A percentile compares a stretch with the other conserved stretches of the same genome.
Evolutionary conservation across 2,329 filamentous ascomycete genomes (phyloP).

Genomic region (Colletotrichum theobromicola): DNA sequence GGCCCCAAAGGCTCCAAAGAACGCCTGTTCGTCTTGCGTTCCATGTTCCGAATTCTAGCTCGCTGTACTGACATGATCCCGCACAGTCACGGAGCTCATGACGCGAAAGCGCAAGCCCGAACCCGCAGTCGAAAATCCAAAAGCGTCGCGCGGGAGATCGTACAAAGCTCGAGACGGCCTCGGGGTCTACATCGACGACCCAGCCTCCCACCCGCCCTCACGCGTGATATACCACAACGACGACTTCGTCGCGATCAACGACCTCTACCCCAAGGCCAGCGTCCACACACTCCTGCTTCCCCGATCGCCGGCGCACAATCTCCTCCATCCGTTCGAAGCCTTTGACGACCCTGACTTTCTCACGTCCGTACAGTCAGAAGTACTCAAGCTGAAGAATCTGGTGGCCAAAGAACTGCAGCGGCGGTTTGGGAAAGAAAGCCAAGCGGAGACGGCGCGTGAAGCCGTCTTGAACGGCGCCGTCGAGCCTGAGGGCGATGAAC

Average conservation of each 20-base stretch:
- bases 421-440: constrained; percentile 67
- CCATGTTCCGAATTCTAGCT: not conserved
- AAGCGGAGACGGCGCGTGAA: constrained; percentile 66
- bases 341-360: constrained; percentile 77
- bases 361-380: constrained; percentile 64
- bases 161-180: constrained; percentile 65
- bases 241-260: constrained; percentile 77
- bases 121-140: not conserved
- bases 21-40: constrained; percentile 44
- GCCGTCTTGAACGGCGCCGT: constrained; percentile 68
- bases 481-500: constrained; percentile 44
- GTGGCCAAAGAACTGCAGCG: constrained; percentile 79
- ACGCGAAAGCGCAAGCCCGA: constrained; percentile 37
- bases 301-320: constrained; percentile 64
- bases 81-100: constrained; percentile 42
- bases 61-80: not conserved
- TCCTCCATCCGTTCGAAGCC: constrained; percentile 77
- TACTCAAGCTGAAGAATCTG: constrained; percentile 63
- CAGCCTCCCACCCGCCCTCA: constrained; percentile 63
- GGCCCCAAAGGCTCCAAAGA: constrained; percentile 29
- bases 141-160: constrained; percentile 28
- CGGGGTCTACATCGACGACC: constrained; percentile 69
- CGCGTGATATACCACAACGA: constrained; percentile 71
- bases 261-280: constrained; percentile 84
- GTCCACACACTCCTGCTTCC: constrained; percentile 90